Percentiles rank a stretch among this genome's conserved stretches.
phyloP scores from a whole-genome alignment of 2,329 filamentous ascomycete genomes.

The Penicillium sp. region DNA sequence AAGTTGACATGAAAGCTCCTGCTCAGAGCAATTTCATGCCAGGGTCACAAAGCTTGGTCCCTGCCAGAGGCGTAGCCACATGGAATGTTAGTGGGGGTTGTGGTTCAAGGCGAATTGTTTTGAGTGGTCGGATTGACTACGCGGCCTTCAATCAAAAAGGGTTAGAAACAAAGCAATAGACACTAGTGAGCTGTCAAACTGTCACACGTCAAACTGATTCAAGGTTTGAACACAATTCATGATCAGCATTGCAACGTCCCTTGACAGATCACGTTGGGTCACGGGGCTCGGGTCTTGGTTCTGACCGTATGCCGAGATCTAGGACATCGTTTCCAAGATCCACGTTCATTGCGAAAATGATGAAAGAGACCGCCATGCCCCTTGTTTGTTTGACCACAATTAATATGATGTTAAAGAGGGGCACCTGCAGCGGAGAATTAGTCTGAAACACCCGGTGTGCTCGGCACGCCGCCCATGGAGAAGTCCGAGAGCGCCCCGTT shows the following conservation, averaged over 20 bases:
- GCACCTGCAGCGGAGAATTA: conserved; percentile 11
- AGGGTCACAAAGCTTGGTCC: conserved; percentile 3
- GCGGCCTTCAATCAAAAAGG: background rate
- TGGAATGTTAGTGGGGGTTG: background rate
- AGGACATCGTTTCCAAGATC: background rate
- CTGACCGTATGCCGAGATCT: background rate
- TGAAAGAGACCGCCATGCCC: background rate
- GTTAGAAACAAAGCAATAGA: background rate
- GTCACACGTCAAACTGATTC: background rate
- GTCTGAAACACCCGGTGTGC: conserved; percentile 21
- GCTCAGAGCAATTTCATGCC: conserved; percentile 5
- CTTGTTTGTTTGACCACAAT: background rate
- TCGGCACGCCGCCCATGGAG: conserved; percentile 13
- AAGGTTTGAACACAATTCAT: background rate
- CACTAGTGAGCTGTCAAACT: background rate
- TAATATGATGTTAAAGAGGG: background rate
- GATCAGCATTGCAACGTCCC: background rate
- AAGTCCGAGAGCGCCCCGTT: background rate
- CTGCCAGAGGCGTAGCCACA: background rate
- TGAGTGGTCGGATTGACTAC: background rate
- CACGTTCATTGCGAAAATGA: background rate
- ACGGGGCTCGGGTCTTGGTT: too few relatives aligned
- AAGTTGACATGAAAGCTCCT: conserved; percentile 1
- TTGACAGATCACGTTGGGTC: background rate
- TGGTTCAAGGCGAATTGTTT: background rate